phyloP scores from a whole-genome alignment of 2,329 filamentous ascomycete species.

The Penicillium sp. region DNA sequence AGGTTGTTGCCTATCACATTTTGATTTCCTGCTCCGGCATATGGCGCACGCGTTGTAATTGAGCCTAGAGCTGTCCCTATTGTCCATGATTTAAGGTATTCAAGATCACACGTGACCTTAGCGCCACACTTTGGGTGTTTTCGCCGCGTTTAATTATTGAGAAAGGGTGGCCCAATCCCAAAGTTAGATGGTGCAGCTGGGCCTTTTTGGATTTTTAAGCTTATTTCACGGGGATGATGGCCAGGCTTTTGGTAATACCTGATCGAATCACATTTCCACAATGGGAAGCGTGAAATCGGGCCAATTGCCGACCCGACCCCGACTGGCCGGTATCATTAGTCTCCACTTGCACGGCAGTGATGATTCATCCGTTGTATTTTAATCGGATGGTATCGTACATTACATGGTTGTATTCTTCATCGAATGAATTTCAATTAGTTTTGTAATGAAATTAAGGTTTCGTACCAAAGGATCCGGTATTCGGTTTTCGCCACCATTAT shows the following conservation, averaged over 20 bases:
- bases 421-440: too few relatives aligned
- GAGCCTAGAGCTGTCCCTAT: neutral
- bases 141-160: neutral
- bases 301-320: neutral
- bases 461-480: too few relatives aligned
- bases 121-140: neutral
- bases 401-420: too few relatives aligned
- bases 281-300: neutral
- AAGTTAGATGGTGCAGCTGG: neutral
- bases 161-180: neutral
- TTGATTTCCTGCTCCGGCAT: neutral
- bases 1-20: neutral
- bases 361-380: neutral
- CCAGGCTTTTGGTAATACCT: neutral
- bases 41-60: neutral
- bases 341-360: neutral
- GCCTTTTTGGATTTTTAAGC: neutral
- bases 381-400: too few relatives aligned
- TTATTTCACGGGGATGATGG: neutral
- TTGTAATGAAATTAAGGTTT: too few relatives aligned
- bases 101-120: neutral
- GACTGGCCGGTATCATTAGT: neutral
- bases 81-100: neutral
- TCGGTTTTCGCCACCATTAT: too few relatives aligned
- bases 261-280: neutral